phyloP scores from a whole-genome alignment of 805 yeast genomes.

The Yarrowia porcina region DNA sequence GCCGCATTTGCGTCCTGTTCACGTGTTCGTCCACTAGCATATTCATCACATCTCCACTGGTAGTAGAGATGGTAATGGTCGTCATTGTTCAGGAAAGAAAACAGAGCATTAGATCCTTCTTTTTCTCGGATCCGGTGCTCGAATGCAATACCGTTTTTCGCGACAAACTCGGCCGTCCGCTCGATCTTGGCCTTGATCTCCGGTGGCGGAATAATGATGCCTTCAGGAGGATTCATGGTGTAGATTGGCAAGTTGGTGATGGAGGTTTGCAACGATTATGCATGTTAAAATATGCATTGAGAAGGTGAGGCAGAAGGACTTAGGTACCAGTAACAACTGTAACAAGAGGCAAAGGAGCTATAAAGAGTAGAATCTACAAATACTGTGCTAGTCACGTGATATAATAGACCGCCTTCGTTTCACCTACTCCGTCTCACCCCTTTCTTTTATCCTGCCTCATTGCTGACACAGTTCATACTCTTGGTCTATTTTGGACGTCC shows the following conservation, averaged over 20 bases:
- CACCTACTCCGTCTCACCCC: too few relatives aligned
- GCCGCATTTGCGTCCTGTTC: neutral
- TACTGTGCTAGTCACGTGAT: too few relatives aligned
- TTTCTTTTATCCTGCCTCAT: neutral
- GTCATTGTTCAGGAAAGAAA: constrained; percentile 56
- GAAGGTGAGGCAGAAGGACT: too few relatives aligned
- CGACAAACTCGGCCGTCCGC: constrained; percentile 69
- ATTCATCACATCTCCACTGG: constrained; percentile 44
- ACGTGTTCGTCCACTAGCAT: constrained; percentile 28
- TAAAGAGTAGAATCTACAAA: too few relatives aligned
- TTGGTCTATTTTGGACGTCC: neutral
- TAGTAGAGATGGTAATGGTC: constrained; percentile 62
- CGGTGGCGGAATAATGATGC: constrained; percentile 53
- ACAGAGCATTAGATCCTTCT: constrained; percentile 51
- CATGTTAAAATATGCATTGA: neutral
- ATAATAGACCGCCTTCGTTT: too few relatives aligned
- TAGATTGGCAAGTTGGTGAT: neutral
- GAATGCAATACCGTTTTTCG: constrained; percentile 62
- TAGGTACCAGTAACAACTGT: too few relatives aligned
- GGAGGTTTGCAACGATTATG: constrained; percentile 15
- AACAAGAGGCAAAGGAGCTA: too few relatives aligned
- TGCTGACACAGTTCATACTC: neutral
- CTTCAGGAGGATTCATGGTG: constrained; percentile 39
- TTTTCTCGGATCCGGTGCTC: constrained; percentile 52
- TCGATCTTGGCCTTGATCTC: constrained; percentile 51